A percentile compares a stretch with the other conserved stretches of the same genome.
Conservation (phyloP, 2,329 filamentous ascomycete species). For the Calonectria honghensis region DNA sequence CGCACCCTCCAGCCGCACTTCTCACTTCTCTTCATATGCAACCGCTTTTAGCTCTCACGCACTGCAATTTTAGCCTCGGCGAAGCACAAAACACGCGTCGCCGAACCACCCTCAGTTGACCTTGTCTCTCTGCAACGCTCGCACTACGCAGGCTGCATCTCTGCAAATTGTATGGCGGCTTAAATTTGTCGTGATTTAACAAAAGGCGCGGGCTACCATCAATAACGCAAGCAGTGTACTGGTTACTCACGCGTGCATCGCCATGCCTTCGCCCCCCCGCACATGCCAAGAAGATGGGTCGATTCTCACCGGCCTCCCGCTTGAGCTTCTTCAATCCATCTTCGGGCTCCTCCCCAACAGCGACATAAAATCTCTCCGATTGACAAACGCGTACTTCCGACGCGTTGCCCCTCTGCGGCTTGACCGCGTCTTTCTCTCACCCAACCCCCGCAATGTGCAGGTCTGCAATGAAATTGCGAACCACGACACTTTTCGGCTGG, state of each 20-base stretch:
- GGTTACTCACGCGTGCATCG: neutral
- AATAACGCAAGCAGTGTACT: neutral
- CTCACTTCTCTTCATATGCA: no score
- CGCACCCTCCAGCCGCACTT: neutral
- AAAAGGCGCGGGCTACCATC: neutral
- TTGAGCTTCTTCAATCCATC: neutral
- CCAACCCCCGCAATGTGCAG: slow-evolving; percentile 61
- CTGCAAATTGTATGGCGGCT: neutral
- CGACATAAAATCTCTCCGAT: slow-evolving; percentile 7
- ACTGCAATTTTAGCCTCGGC: neutral
- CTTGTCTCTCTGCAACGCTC: neutral
- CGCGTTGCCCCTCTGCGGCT: neutral
- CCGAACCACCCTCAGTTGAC: neutral
- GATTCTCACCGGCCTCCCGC: neutral
- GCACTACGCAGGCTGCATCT: neutral
- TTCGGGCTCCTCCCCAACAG: neutral
- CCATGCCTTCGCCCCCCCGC: neutral
- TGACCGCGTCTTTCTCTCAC: slow-evolving; percentile 63
- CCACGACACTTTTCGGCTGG: slow-evolving; percentile 57
- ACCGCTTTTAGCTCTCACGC: no score
- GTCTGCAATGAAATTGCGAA: slow-evolving; percentile 61
- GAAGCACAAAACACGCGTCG: neutral
- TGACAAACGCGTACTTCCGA: neutral
- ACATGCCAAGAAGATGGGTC: neutral
- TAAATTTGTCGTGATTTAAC: neutral